Evolutionary conservation across 164 flowering plant species (phyloP).

Genomic region (Vitis riparia): DNA sequence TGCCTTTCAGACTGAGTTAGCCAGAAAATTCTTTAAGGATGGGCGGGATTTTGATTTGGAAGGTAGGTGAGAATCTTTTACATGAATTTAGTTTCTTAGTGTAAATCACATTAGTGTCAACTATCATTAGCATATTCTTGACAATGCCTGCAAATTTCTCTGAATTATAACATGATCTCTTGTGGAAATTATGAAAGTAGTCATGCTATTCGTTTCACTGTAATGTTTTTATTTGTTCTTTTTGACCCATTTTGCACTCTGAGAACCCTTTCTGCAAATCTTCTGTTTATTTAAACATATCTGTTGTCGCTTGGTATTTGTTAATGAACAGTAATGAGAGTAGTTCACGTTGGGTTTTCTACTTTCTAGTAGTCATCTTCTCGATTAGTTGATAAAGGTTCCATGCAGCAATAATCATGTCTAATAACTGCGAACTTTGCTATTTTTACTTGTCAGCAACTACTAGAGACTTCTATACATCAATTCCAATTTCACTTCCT

Average conservation of each 20-base stretch:
- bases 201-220: too few relatives aligned
- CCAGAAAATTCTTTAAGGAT: conserved; percentile 77
- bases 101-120: not conserved
- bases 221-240: too few relatives aligned
- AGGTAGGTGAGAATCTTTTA: conserved; percentile 37
- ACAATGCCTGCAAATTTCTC: not conserved
- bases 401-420: not conserved
- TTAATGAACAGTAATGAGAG: not conserved
- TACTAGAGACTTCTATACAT: not conserved
- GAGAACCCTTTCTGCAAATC: too few relatives aligned
- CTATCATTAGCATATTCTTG: not conserved
- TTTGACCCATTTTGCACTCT: too few relatives aligned
- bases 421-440: not conserved
- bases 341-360: not conserved
- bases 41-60: conserved; percentile 77
- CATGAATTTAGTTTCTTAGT: not conserved
- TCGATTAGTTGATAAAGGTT: not conserved
- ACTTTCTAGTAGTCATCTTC: not conserved
- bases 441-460: not conserved
- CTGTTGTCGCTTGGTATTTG: too few relatives aligned
- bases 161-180: not conserved
- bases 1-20: conserved; percentile 61
- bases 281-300: too few relatives aligned
- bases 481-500: too few relatives aligned
- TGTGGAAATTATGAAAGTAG: not conserved